Conservation (phyloP, 2,329 filamentous ascomycete species). For the Akanthomyces muscarius region DNA sequence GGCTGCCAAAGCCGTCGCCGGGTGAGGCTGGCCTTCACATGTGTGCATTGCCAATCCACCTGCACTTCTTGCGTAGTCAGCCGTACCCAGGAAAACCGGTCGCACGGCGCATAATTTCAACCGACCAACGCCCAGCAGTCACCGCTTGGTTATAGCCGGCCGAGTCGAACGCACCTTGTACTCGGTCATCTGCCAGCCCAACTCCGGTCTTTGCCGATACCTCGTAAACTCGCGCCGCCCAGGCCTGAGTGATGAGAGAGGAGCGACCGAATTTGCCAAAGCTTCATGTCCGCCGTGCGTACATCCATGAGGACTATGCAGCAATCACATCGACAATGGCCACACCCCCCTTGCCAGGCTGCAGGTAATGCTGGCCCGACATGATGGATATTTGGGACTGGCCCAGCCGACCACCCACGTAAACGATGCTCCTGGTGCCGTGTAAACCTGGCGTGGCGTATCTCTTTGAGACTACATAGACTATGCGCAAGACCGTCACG, state of each 20-base stretch:
- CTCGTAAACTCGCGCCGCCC: not conserved
- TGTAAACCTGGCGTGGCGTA: too few species aligned
- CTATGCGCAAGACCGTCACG: too few species aligned
- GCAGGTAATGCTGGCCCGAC: too few species aligned
- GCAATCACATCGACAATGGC: too few species aligned
- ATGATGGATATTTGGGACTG: too few species aligned
- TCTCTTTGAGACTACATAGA: too few species aligned
- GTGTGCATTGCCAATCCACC: not conserved
- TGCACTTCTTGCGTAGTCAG: not conserved
- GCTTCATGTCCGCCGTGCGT: too few species aligned
- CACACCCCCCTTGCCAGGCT: too few species aligned
- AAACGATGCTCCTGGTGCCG: too few species aligned
- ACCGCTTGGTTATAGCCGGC: slow-evolving; percentile 10
- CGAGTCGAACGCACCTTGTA: not conserved
- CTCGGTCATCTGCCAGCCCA: not conserved
- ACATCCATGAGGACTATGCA: too few species aligned
- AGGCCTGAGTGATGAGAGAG: not conserved
- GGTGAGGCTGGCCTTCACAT: not conserved
- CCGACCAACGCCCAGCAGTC: not conserved
- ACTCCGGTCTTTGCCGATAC: not conserved
- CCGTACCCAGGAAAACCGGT: not conserved
- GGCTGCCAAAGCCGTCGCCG: not conserved
- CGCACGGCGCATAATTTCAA: not conserved
- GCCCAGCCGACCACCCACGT: too few species aligned
- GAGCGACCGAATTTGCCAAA: too few species aligned